Evolutionary conservation across 2,329 filamentous ascomycete genomes (phyloP).

Genomic region (Xylaria sp.): DNA sequence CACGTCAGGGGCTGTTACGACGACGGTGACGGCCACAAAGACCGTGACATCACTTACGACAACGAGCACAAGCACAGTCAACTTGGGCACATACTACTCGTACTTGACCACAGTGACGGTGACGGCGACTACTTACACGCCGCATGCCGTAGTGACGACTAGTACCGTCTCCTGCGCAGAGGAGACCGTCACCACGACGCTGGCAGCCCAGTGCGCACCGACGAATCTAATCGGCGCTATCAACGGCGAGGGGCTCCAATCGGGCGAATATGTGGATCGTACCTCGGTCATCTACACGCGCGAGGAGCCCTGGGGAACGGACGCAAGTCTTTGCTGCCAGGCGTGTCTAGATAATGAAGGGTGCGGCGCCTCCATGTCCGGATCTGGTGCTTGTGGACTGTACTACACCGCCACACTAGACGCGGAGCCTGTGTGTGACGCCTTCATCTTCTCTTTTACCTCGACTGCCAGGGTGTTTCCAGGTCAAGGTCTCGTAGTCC

Average conservation of each 20-base stretch:
- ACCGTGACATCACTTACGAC: conserved; percentile 23
- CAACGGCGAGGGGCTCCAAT: conserved; percentile 39
- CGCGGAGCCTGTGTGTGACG: conserved; percentile 35
- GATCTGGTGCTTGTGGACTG: conserved; percentile 36
- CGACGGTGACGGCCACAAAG: conserved; percentile 26
- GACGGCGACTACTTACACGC: conserved; percentile 23
- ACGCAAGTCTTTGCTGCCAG: conserved; percentile 45
- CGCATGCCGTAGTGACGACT: conserved; percentile 8
- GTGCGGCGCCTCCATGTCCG: conserved; percentile 39
- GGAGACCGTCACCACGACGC: conserved; percentile 29
- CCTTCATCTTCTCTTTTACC: conserved; percentile 40
- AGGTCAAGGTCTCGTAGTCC: conserved; percentile 38
- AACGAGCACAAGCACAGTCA: conserved; percentile 15
- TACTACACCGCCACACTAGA: conserved; percentile 34
- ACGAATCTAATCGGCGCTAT: conserved; percentile 41
- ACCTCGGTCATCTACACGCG: conserved; percentile 36
- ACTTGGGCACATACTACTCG: conserved; percentile 13
- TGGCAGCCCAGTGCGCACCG: conserved; percentile 25
- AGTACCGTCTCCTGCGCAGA: conserved; percentile 20
- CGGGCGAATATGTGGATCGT: conserved; percentile 36
- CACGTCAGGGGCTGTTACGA: conserved; percentile 23
- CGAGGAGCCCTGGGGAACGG: conserved; percentile 34
- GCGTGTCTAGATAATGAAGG: conserved; percentile 44
- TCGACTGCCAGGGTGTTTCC: conserved; percentile 33
- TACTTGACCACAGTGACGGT: conserved; percentile 21